Conservation (phyloP, 1,284 basidiomycete genomes). For the Heterobasidion occidentale region DNA sequence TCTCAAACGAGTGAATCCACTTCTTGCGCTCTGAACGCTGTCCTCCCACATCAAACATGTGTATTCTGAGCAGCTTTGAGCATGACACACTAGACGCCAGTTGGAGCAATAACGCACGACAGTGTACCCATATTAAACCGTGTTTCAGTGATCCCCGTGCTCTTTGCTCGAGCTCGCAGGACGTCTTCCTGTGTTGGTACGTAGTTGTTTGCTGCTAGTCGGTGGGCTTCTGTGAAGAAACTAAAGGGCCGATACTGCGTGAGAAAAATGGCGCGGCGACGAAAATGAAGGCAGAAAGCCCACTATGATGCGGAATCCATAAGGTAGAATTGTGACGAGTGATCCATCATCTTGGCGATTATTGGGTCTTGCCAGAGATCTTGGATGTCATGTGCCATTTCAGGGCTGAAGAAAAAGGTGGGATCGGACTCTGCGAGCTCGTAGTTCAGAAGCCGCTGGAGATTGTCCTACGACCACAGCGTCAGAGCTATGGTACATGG, state of each 20-base stretch:
- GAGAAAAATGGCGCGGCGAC: background rate
- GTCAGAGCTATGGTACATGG: background rate
- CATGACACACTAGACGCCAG: background rate
- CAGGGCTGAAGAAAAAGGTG: slow-evolving; percentile 42
- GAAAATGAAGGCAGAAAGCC: slow-evolving; percentile 24
- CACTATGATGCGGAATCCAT: slow-evolving; percentile 95
- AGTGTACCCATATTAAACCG: slow-evolving; percentile 64
- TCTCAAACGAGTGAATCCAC: slow-evolving; percentile 94
- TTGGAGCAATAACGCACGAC: slow-evolving; percentile 32
- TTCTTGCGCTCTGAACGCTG: slow-evolving; percentile 93
- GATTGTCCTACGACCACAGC: slow-evolving; percentile 30
- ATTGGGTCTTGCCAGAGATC: slow-evolving; percentile 89
- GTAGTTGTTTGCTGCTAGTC: slow-evolving; percentile 78
- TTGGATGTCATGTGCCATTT: slow-evolving; percentile 74
- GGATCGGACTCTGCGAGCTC: slow-evolving; percentile 26
- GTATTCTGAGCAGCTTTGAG: slow-evolving; percentile 51
- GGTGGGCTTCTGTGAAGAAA: slow-evolving; percentile 82
- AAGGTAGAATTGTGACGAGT: slow-evolving; percentile 85
- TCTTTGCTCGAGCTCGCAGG: slow-evolving; percentile 84
- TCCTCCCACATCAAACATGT: slow-evolving; percentile 92
- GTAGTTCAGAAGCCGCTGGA: slow-evolving; percentile 59
- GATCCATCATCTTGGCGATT: slow-evolving; percentile 82
- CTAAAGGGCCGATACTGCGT: slow-evolving; percentile 27
- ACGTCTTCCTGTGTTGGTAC: slow-evolving; percentile 88
- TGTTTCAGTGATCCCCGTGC: slow-evolving; percentile 91